Base-by-base conservation (phyloP, 768 basidiomycete genomes). In the Baorangia bicolor region DNA sequence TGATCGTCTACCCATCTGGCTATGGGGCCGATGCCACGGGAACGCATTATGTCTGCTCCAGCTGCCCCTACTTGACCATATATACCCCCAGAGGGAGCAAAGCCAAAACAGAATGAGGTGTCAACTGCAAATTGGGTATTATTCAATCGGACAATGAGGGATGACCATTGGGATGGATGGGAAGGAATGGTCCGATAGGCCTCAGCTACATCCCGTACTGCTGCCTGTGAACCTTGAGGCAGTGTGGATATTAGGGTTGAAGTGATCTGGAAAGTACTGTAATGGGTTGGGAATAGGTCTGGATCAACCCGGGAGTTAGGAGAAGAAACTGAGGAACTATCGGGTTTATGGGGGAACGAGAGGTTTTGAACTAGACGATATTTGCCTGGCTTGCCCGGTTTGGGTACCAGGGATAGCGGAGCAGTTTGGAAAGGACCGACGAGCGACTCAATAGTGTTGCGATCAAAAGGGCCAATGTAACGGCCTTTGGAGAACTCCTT, bases 231-330 rank as follows among this genome's bases (percentile, higher is more conserved):
- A 1, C 47, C 25, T 0, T 30, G 21, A 2, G 46, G 53, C 1
- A 54, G 39, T 1, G 12, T 2, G 25, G 41, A 42, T 2, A 42
- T 20, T 25, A 42, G 23, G 12, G 10, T 9, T 4, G 39, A n/a
- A 0, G 31, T 8, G 2, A 53, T 47, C 0, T 8, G 6, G 20
- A 49, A 55, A 2, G 47, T 55, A 20, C 53, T 55, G 20, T 34
- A 55, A 9, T 5, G 31, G 1, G 33, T 1, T 2, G 46, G 33
- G 23, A 55, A 5, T 50, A 13, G 11, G 34, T 65, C 44, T 0
- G 73, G 55, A 34, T 73, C 49, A 16, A 80, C 74, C 14, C 41
- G 12, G 0, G 53, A 54, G 43, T 77, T 77, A 38, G 77, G 69
- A 0, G 75, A 77, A 21, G 60, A 20, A 14, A 70, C 60, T 23